Evolutionary conservation across 1,284 basidiomycete genomes (phyloP).

Genomic region (Sanguinoderma infundibulare): DNA sequence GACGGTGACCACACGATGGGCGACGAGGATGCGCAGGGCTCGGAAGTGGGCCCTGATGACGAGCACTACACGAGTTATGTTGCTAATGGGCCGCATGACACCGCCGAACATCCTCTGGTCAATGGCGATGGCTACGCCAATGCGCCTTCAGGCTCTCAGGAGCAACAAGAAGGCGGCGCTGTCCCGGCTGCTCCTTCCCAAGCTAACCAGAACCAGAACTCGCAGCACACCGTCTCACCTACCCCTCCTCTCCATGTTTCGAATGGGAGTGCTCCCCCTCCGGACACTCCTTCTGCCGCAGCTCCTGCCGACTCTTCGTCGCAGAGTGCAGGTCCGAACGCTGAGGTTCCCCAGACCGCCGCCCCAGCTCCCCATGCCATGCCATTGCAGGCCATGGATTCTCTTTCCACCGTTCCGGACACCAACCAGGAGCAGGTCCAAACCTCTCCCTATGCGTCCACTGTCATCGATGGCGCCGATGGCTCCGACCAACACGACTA

Average conservation of each 20-base stretch:
- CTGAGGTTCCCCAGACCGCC: constrained; percentile 26
- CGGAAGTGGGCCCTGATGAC: constrained; percentile 37
- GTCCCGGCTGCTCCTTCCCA: constrained; percentile 10
- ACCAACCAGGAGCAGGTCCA: constrained; percentile 42
- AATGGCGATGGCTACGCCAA: constrained; percentile 29
- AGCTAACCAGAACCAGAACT: constrained; percentile 16
- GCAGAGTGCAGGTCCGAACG: constrained; percentile 14
- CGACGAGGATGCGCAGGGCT: constrained; percentile 34
- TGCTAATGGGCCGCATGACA: constrained; percentile 28
- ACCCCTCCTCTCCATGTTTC: constrained; percentile 28
- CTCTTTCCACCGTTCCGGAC: constrained; percentile 52
- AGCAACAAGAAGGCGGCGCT: constrained; percentile 17
- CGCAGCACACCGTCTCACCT: constrained; percentile 23
- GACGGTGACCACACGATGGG: constrained; percentile 38
- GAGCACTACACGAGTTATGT: constrained; percentile 33
- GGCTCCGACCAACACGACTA: constrained; percentile 17
- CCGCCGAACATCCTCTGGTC: constrained; percentile 26
- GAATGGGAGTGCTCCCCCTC: constrained; percentile 37
- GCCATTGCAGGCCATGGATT: constrained; percentile 42
- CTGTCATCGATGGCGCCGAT: constrained; percentile 26
- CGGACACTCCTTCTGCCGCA: constrained; percentile 46
- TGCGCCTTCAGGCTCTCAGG: constrained; percentile 29
- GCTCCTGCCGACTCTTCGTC: constrained; percentile 43
- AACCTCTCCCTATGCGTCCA: constrained; percentile 27
- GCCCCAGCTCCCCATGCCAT: constrained; percentile 24